These are phyloP conservation scores for Biscogniauxia mediterranea DNA, from an alignment of 2,329 filamentous ascomycete genomes.

Conservation along the genomic window DNA sequence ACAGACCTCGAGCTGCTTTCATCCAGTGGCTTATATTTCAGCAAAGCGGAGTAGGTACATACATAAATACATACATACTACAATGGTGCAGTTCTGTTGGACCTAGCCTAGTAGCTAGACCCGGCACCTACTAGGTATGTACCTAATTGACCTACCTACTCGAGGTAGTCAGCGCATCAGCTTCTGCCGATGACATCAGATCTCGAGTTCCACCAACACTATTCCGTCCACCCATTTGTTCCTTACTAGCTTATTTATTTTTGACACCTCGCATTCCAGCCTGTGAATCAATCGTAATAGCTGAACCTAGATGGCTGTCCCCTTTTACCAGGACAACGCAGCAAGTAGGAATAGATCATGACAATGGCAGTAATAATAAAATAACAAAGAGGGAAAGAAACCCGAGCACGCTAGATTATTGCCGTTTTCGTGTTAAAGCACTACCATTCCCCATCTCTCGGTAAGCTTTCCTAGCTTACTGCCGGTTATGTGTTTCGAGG, in stretches of 20 bases:
- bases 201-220: constrained; percentile 4
- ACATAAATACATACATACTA: too few species aligned
- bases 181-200: constrained; percentile 21
- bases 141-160: too few species aligned
- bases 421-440: neutral
- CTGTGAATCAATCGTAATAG: neutral
- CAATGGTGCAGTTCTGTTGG: too few species aligned
- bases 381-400: neutral
- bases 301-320: neutral
- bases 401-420: neutral
- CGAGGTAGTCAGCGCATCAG: constrained; percentile 7
- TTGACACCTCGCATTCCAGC: constrained; percentile 21
- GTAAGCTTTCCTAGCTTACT: neutral
- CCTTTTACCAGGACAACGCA: neutral
- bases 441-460: neutral
- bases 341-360: neutral
- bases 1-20: neutral
- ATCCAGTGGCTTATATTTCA: neutral
- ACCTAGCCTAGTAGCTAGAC: too few species aligned
- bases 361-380: neutral
- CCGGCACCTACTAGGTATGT: too few species aligned
- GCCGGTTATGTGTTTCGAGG: neutral
- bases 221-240: neutral
- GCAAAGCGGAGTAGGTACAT: neutral
- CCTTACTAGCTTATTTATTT: constrained; percentile 9